Conservation (phyloP, 768 basidiomycete genomes). For the Kwoniella dendrophila region DNA sequence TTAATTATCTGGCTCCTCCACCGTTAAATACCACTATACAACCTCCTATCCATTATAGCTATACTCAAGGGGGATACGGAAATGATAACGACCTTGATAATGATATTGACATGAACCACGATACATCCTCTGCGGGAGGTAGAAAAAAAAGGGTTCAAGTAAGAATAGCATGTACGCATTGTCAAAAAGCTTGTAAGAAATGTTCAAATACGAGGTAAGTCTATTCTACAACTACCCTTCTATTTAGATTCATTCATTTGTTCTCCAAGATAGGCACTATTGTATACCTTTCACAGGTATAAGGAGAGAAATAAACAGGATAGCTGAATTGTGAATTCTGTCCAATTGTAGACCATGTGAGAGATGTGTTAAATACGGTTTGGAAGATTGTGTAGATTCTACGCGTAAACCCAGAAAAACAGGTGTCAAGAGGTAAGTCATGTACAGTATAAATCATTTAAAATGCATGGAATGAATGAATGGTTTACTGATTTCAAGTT, state of each 20-base stretch:
- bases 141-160: conserved; percentile 51
- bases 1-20: no score
- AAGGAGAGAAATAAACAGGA: neutral
- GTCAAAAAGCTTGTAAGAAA: conserved; percentile 55
- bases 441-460: neutral
- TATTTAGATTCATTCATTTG: no score
- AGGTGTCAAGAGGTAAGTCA: conserved; percentile 50
- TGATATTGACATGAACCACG: no score
- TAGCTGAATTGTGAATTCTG: neutral
- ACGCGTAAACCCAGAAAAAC: conserved; percentile 48
- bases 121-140: no score
- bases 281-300: no score
- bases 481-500: no score
- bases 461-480: no score
- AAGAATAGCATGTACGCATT: conserved; percentile 52
- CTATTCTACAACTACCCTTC: neutral
- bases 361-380: conserved; percentile 48
- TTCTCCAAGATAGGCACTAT: no score
- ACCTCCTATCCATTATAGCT: neutral
- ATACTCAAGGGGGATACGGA: neutral
- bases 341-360: conserved; percentile 45
- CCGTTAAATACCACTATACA: no score
- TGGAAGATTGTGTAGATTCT: conserved; percentile 49
- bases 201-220: conserved; percentile 53
- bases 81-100: neutral